Base-by-base conservation (phyloP, 2,329 filamentous ascomycete genomes). In the Ampelomyces quisqualis region DNA sequence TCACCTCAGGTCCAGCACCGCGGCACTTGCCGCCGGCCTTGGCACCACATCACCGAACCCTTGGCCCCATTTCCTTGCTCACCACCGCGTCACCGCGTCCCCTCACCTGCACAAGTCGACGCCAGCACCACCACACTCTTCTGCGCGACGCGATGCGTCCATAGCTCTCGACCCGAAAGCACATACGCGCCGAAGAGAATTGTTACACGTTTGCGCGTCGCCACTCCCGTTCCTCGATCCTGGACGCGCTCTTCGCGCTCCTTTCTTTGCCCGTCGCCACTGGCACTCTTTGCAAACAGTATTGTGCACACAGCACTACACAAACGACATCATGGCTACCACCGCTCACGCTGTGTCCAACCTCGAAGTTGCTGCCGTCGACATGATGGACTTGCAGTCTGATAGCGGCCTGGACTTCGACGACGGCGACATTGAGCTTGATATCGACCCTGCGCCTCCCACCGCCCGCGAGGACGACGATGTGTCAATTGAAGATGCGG, bases 341-440 rank as follows among this genome's bases (percentile, higher is more conserved):
- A 37, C 60, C 26, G 43, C 60, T 19, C 48, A 51, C 10, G 29
- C 49, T 24, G 29, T 53, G 27, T 47, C 54, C 26, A 46, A 49
- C 28, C 47, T 69, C 27, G 57, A 67, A 24, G 45, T 67, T 2
- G 55, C 69, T 20, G 65, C 64, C 3, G 64, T 68, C 38, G 70
- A 71, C 34, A 73, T 73, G 40, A 80, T 80, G 78, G 77, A 81
- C 48, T 70, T 83, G 57, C 70, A 77, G 55, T 71, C 76, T 28
- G 71, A 74, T 17, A 57, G 65, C 41, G 73, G 65, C 23, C 53
- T 69, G 32, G 64, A 62, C 29, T 73, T 77, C 38, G 71, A 71
- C 36, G 76, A 80, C 40, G 77, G 78, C 39, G 78, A 81, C 43
- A 80, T 84, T 45, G 80, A 84, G 51, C 72, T 84, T 45, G 79